Conservation (phyloP, 176 grass and related monocot genomes). For the Oryza officinalis region DNA sequence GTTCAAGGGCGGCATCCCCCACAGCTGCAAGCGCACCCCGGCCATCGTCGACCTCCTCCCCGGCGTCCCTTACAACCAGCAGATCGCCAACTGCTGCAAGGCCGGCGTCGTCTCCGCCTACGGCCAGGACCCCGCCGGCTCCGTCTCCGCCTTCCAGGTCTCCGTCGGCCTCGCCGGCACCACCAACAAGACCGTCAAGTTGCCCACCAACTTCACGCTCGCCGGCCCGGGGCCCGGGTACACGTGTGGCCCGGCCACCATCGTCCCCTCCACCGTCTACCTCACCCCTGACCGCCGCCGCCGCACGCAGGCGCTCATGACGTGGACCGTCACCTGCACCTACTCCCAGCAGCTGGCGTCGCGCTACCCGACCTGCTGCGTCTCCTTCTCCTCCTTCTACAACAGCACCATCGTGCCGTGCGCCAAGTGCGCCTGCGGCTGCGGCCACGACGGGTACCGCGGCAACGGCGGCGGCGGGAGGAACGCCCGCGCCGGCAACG, state of each 20-base stretch:
- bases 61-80: constrained; percentile 95
- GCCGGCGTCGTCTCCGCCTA: constrained; percentile 77
- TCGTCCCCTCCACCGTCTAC: constrained; percentile 77
- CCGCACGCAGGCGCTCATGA: constrained; percentile 91
- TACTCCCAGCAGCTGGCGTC: constrained; percentile 81
- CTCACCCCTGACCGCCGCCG: constrained; percentile 62
- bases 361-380: constrained; percentile 72
- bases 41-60: constrained; percentile 82
- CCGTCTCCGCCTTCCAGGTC: constrained; percentile 80
- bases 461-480: constrained; percentile 26
- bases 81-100: constrained; percentile 99
- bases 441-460: constrained; percentile 44
- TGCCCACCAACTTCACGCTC: constrained; percentile 84
- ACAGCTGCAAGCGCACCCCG: constrained; percentile 81
- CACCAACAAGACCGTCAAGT: constrained; percentile 91
- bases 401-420: constrained; percentile 86
- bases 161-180: constrained; percentile 82
- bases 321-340: constrained; percentile 84
- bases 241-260: constrained; percentile 68
- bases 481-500: constrained; percentile 7
- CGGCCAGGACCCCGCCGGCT: constrained; percentile 62
- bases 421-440: constrained; percentile 74
- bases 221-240: constrained; percentile 67
- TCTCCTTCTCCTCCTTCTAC: constrained; percentile 96
- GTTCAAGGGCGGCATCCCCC: constrained; percentile 81